Conservation (phyloP, 2,329 filamentous ascomycete species). For the Pseudocercospora musae region DNA sequence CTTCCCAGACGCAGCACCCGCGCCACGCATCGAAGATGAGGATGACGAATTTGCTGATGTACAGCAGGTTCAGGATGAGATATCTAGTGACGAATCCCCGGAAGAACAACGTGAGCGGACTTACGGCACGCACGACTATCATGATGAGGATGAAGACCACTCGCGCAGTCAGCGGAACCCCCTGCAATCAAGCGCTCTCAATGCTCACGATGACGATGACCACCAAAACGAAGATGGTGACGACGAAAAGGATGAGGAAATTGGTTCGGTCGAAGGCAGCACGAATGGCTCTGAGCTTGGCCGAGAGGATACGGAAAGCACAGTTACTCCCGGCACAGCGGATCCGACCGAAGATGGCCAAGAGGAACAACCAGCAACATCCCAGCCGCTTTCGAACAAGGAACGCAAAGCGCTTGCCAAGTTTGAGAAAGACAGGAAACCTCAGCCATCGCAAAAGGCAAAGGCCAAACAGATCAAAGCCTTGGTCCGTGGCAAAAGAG, state of each 20-base stretch:
- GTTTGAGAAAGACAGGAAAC: constrained; percentile 18
- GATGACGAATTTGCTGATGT: constrained; percentile 43
- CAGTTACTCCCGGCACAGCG: constrained; percentile 4
- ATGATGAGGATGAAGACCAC: constrained; percentile 25
- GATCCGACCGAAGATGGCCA: constrained; percentile 23
- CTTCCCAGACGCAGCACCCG: constrained; percentile 22
- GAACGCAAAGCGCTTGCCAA: constrained; percentile 30
- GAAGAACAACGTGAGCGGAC: constrained; percentile 21
- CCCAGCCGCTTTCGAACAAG: constrained; percentile 35
- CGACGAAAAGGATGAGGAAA: constrained; percentile 33
- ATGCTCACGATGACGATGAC: constrained; percentile 22
- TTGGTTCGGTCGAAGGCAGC: constrained; percentile 25
- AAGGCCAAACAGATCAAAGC: constrained; percentile 18
- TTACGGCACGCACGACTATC: constrained; percentile 25
- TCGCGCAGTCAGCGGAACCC: constrained; percentile 35
- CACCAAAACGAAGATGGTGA: constrained; percentile 31
- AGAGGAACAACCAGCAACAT: constrained; percentile 26
- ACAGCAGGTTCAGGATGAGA: constrained; percentile 18
- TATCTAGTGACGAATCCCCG: constrained; percentile 27
- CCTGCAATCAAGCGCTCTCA: constrained; percentile 33
- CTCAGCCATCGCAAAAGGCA: constrained; percentile 19
- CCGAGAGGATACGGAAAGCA: constrained; percentile 9
- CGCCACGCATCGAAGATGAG: constrained; percentile 27
- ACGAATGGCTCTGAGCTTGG: constrained; percentile 1
- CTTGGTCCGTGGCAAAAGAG: constrained; percentile 64